phyloP scores from a whole-genome alignment of 1,284 basidiomycete genomes.

The Puccinia polysora region DNA sequence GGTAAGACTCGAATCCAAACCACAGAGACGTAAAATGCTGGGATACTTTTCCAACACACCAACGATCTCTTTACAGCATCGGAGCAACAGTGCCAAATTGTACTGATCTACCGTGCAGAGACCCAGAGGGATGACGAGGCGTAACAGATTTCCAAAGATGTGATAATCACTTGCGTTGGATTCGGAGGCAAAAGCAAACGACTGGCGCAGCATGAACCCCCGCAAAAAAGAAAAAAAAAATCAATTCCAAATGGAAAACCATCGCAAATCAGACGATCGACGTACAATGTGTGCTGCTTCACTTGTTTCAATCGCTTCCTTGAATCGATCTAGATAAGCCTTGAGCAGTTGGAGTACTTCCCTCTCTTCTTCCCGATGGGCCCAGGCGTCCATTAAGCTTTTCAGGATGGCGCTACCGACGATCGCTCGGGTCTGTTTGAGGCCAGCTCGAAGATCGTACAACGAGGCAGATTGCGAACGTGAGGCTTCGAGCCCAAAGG shows the following conservation, averaged over 20 bases:
- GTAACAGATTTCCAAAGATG: slow-evolving; percentile 30
- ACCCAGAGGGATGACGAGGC: slow-evolving; percentile 38
- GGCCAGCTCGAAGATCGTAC: slow-evolving; percentile 3
- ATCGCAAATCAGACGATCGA: not conserved
- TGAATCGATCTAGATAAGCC: slow-evolving; percentile 34
- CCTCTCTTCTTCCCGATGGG: slow-evolving; percentile 38
- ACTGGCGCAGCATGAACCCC: not conserved
- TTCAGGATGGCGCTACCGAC: slow-evolving; percentile 34
- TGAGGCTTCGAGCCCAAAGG: not conserved
- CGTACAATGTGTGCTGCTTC: slow-evolving; percentile 29
- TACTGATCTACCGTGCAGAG: slow-evolving; percentile 43
- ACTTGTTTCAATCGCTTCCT: slow-evolving; percentile 32
- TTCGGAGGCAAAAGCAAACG: not conserved
- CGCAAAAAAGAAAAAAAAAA: not conserved
- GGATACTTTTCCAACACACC: slow-evolving; percentile 38
- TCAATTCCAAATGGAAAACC: not conserved
- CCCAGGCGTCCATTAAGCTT: slow-evolving; percentile 36
- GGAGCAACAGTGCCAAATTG: slow-evolving; percentile 33
- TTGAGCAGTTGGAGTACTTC: slow-evolving; percentile 42
- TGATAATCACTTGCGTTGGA: slow-evolving; percentile 32
- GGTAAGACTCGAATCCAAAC: slow-evolving; percentile 29
- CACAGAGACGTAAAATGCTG: slow-evolving; percentile 15
- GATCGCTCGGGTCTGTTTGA: slow-evolving; percentile 34
- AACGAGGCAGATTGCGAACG: not conserved
- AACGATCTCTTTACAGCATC: slow-evolving; percentile 41